Conservation (phyloP, 1,139 yeast species). For the Pichia sp. region DNA sequence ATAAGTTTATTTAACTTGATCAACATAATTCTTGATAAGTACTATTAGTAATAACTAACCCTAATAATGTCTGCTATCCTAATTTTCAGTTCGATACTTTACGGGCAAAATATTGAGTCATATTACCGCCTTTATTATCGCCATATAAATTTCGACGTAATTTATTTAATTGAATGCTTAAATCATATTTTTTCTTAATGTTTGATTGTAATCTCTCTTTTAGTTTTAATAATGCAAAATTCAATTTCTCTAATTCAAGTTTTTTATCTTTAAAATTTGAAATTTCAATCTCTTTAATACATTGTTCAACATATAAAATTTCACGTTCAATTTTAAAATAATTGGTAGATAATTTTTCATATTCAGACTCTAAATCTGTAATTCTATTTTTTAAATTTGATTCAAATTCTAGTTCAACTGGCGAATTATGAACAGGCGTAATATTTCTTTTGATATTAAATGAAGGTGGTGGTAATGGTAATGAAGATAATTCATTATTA, state of each 20-base stretch:
- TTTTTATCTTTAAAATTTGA: slow-evolving; percentile 9
- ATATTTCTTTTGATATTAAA: slow-evolving; percentile 8
- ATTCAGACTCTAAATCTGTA: slow-evolving; percentile 16
- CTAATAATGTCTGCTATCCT: no score
- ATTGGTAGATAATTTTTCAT: slow-evolving; percentile 19
- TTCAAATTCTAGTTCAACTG: slow-evolving; percentile 7
- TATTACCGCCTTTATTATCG: slow-evolving; percentile 24
- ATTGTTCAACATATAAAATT: slow-evolving; percentile 26
- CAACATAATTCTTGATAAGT: no score
- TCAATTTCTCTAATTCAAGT: slow-evolving; percentile 24
- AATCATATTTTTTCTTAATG: slow-evolving; percentile 27
- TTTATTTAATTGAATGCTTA: slow-evolving; percentile 26
- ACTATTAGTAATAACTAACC: no score
- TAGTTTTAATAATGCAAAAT: slow-evolving; percentile 26
- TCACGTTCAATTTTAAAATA: slow-evolving; percentile 28
- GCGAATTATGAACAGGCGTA: slow-evolving; percentile 21
- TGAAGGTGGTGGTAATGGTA: not conserved
- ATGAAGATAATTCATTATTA: not conserved
- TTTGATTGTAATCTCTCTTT: slow-evolving; percentile 24
- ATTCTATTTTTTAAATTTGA: slow-evolving; percentile 16
- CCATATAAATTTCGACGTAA: slow-evolving; percentile 27
- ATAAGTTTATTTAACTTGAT: not conserved
- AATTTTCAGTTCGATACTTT: slow-evolving; percentile 12
- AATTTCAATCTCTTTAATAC: slow-evolving; percentile 9
- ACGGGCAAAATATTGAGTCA: slow-evolving; percentile 25